Evolutionary conservation across 257 asterid genomes (phyloP).

Genomic region (Fraxinus cuspidata): DNA sequence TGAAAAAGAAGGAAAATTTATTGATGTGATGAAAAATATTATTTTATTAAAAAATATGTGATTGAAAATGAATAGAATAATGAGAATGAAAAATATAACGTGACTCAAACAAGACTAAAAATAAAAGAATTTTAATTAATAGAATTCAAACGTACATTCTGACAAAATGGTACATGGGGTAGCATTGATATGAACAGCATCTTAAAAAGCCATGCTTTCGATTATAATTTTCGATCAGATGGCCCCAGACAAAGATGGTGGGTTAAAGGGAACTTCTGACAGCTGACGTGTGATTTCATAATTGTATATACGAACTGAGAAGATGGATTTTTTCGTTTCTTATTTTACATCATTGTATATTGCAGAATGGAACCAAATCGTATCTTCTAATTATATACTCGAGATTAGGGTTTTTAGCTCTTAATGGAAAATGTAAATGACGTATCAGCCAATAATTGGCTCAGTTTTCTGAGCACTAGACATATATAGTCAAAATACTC

Average conservation of each 20-base stretch:
- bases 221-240: no score
- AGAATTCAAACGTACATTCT: neutral
- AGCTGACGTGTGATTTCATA: constrained; percentile 37
- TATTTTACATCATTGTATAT: constrained; percentile 19
- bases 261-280: constrained; percentile 28
- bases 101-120: no score
- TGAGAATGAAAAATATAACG: no score
- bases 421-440: constrained; percentile 23
- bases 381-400: constrained; percentile 35
- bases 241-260: neutral
- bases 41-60: no score
- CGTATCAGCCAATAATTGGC: constrained; percentile 38
- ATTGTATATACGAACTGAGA: neutral
- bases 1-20: no score
- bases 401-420: constrained; percentile 64
- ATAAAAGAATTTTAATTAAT: no score
- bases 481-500: constrained; percentile 19
- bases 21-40: no score
- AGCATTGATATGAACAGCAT: constrained; percentile 70
- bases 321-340: constrained; percentile 19
- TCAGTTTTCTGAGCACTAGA: constrained; percentile 22
- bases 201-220: constrained; percentile 31
- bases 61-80: no score
- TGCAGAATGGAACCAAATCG: constrained; percentile 36
- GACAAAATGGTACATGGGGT: constrained; percentile 48